Conservation (phyloP, 305 asterid species). For the Rubia tinctorum region DNA sequence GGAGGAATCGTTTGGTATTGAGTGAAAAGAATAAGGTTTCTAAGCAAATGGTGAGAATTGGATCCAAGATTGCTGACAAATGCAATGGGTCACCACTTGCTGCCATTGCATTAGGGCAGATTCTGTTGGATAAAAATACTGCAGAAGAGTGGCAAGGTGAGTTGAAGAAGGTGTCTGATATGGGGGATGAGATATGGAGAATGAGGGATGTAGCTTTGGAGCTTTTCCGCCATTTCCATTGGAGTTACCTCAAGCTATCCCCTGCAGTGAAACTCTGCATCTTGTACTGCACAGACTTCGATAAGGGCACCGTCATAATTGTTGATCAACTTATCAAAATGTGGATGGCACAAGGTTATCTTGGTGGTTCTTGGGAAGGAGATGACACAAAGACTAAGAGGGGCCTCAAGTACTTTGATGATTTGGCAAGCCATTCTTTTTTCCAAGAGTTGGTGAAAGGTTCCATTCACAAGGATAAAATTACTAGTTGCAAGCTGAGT, state of each 20-base stretch:
- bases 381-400: not conserved
- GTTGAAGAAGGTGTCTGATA: not conserved
- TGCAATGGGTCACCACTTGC: conserved; percentile 22
- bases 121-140: conserved; percentile 6
- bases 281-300: conserved; percentile 23
- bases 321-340: conserved; percentile 18
- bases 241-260: conserved; percentile 21
- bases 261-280: conserved; percentile 27
- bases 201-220: not conserved
- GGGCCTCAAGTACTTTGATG: not conserved
- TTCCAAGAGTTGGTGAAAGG: conserved; percentile 19
- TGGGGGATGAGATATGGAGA: conserved; percentile 2
- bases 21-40: not conserved
- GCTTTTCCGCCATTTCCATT: not conserved
- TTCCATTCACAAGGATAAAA: not conserved
- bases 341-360: conserved; percentile 36
- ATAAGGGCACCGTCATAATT: conserved; percentile 15
- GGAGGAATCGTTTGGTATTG: not conserved
- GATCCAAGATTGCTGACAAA: conserved; percentile 13
- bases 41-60: conserved; percentile 14
- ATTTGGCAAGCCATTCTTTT: conserved; percentile 18
- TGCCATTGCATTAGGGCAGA: conserved; percentile 21
- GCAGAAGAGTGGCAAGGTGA: conserved; percentile 19
- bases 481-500: conserved; percentile 28
- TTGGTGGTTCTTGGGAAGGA: conserved; percentile 11